Evolutionary conservation across 495 filamentous ascomycete species (phyloP).

Genomic region (Neohortaea acidophila): DNA sequence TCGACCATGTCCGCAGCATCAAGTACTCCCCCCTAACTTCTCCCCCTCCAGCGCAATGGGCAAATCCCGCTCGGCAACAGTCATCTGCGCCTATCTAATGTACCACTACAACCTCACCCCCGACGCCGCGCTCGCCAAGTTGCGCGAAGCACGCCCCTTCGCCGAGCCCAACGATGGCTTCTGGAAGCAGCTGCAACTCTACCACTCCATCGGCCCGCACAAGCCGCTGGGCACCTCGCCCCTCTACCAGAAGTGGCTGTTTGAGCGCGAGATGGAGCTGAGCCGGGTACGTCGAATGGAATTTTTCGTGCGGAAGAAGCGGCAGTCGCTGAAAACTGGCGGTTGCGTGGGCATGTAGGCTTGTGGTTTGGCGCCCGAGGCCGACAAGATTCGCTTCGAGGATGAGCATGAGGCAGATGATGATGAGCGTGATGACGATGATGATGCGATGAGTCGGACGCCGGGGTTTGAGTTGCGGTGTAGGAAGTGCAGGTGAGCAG

Average conservation of each 20-base stretch:
- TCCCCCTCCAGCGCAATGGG: conserved; percentile 65
- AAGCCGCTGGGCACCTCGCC: conserved; percentile 51
- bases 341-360: too few relatives aligned
- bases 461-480: conserved; percentile 37
- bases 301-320: too few relatives aligned
- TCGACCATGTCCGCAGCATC: too few relatives aligned
- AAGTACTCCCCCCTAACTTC: too few relatives aligned
- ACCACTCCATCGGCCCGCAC: conserved; percentile 65
- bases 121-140: conserved; percentile 41
- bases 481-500: conserved; percentile 36
- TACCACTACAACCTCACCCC: conserved; percentile 43
- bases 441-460: conserved; percentile 7
- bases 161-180: conserved; percentile 83
- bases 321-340: too few relatives aligned
- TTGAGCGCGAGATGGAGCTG: conserved; percentile 57
- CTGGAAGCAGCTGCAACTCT: conserved; percentile 74
- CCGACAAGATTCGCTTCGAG: conserved; percentile 60
- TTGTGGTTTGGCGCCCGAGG: conserved; percentile 49
- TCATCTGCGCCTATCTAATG: conserved; percentile 75
- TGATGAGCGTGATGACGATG: neutral
- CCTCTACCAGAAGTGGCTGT: conserved; percentile 78
- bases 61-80: conserved; percentile 76
- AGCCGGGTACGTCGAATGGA: too few relatives aligned
- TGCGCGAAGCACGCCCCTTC: conserved; percentile 50
- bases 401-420: conserved; percentile 44